Conservation (phyloP, 192 early-diverging fungal species). For the Backusella macrospora region DNA sequence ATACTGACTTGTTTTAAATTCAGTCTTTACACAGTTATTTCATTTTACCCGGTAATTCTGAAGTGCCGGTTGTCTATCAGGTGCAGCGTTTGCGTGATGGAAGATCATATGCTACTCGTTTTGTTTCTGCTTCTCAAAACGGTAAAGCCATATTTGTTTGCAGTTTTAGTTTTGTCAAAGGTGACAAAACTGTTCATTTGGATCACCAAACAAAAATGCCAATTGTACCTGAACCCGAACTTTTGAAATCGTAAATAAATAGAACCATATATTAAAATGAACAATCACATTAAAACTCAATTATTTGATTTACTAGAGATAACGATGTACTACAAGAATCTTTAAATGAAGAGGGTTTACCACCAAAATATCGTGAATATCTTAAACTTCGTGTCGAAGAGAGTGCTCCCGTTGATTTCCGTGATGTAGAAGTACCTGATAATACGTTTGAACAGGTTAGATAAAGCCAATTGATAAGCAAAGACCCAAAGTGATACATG, state of each 20-base stretch:
- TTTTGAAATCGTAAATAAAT: constrained; percentile 20
- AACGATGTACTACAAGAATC: constrained; percentile 12
- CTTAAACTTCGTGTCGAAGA: constrained; percentile 24
- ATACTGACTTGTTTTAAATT: not conserved
- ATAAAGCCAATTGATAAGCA: constrained; percentile 3
- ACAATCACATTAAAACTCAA: not conserved
- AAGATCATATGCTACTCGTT: constrained; percentile 52
- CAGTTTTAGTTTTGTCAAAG: constrained; percentile 69
- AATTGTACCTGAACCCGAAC: constrained; percentile 27
- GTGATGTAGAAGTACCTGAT: constrained; percentile 6
- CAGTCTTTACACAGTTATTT: constrained; percentile 88
- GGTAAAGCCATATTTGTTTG: constrained; percentile 79
- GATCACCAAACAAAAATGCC: constrained; percentile 59
- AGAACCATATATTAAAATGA: no score
- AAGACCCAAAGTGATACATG: not conserved
- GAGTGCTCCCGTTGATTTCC: constrained; percentile 21
- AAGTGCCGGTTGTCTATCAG: constrained; percentile 76
- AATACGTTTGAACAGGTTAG: constrained; percentile 10
- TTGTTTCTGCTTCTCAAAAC: constrained; percentile 74
- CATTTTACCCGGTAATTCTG: constrained; percentile 70
- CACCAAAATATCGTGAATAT: constrained; percentile 6
- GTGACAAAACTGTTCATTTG: constrained; percentile 53
- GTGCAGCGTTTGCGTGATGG: constrained; percentile 76
- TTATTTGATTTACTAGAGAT: constrained; percentile 2
- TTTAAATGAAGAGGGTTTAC: constrained; percentile 4